Evolutionary conservation across 495 filamentous ascomycete species (phyloP).

Genomic region (Tuber indicum): DNA sequence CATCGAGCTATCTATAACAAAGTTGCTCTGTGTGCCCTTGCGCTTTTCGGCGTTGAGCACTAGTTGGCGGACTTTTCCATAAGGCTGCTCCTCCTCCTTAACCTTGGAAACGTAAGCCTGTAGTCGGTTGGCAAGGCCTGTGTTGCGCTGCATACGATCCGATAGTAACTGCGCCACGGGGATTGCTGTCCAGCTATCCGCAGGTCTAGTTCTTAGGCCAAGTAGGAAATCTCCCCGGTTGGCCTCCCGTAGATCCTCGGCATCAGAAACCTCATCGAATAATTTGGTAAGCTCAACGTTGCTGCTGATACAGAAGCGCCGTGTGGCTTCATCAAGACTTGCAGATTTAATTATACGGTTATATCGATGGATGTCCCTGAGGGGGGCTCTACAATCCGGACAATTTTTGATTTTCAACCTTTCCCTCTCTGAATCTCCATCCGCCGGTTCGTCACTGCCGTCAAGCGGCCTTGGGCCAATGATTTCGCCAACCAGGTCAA

Average conservation of each 20-base stretch:
- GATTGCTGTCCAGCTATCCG: neutral
- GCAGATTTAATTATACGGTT: conserved; percentile 59
- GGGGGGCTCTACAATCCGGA: conserved; percentile 57
- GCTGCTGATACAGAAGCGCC: conserved; percentile 50
- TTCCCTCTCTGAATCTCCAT: neutral
- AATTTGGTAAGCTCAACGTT: conserved; percentile 8
- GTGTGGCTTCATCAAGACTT: conserved; percentile 60
- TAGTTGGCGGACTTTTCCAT: conserved; percentile 50
- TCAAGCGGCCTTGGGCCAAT: conserved; percentile 44
- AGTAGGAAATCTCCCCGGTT: conserved; percentile 11
- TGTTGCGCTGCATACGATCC: neutral
- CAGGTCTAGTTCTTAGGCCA: neutral
- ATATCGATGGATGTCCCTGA: conserved; percentile 60
- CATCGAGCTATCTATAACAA: conserved; percentile 45
- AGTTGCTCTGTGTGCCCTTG: conserved; percentile 40
- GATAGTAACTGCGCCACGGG: neutral
- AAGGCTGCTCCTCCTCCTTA: conserved; percentile 53
- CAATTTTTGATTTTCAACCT: conserved; percentile 50
- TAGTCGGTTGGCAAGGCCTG: neutral
- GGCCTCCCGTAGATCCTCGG: conserved; percentile 12
- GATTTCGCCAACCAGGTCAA: conserved; percentile 47
- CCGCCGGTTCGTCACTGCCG: conserved; percentile 47
- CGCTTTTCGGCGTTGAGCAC: conserved; percentile 50
- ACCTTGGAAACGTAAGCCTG: conserved; percentile 13
- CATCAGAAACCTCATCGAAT: conserved; percentile 19